Base-by-base conservation (phyloP, 2,329 filamentous ascomycete genomes). In the Pseudovirgaria hyperparasitica region DNA sequence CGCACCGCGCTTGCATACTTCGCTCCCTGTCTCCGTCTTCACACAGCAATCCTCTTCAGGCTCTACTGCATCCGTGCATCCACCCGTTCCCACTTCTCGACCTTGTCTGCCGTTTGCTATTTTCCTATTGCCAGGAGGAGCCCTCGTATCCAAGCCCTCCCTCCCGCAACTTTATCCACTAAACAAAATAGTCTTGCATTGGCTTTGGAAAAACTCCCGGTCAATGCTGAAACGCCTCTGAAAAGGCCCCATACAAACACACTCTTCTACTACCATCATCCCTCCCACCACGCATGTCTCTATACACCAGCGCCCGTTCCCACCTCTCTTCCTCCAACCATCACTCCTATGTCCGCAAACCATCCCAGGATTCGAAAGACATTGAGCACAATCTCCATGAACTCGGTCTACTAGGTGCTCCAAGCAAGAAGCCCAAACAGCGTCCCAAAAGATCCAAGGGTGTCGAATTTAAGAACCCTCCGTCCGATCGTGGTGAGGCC, bases 341-440 rank as follows among this genome's bases (percentile, higher is more conserved):
- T 25, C 39, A 42, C 33, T 38, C 31, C 33, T 37, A 31, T 31
- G 38, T 32, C 32, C 31, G 33, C 28, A 25, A 35, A 35, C 28
- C 38, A 37, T 24, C 31, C 19, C 24, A 37, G 29, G 22, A 39
- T 27, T 27, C 36, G 27, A 29, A 36, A 22, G 23, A 31, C 6
- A 40, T 54, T 25, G 41, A 53, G 36, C 32, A 41, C n/a, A 54
- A 49, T 34, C 43, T 54, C 33, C 35, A 39, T 28, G 40, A 43
- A 23, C 47, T 53, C 35, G 49, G 50, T 27, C 41, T 51, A 25
- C 27, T 51, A 32, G 40, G 41, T 37, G 36, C 35, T 27, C 37
- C 33, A 25, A 23, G 26, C 25, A 33, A 31, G 31, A 38, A 31
- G 28, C 39, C 34, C 31, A 43, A 40, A 36, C 41, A 35, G 30